Evolutionary conservation across 192 early-diverging fungal genomes (phyloP).

Genomic region (Entomortierella parvispora): DNA sequence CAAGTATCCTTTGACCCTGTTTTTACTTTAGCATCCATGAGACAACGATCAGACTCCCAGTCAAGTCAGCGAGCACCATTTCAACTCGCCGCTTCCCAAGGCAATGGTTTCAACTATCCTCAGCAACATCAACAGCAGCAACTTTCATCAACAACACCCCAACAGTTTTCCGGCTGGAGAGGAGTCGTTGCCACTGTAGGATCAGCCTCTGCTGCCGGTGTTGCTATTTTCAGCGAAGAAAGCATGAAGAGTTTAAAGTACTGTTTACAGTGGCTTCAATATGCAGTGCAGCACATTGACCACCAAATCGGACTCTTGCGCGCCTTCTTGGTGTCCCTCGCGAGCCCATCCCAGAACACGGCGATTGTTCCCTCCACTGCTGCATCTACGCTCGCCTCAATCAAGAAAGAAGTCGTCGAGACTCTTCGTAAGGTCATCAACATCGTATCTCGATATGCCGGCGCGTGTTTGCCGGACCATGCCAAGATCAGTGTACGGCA

Average conservation of each 20-base stretch:
- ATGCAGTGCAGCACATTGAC: constrained; percentile 79
- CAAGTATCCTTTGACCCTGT: background rate
- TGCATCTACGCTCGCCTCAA: constrained; percentile 56
- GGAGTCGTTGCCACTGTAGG: constrained; percentile 73
- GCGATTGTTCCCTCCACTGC: constrained; percentile 45
- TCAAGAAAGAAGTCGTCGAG: constrained; percentile 84
- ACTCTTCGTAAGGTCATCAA: constrained; percentile 89
- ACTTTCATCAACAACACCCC: constrained; percentile 12
- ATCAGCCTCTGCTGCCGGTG: constrained; percentile 73
- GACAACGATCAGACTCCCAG: constrained; percentile 45
- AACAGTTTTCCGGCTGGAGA: constrained; percentile 64
- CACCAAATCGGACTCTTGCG: constrained; percentile 73
- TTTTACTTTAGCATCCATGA: constrained; percentile 13
- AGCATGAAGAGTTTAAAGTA: constrained; percentile 88
- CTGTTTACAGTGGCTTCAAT: constrained; percentile 89
- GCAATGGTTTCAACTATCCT: constrained; percentile 42
- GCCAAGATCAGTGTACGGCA: constrained; percentile 81
- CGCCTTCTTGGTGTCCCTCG: constrained; percentile 62
- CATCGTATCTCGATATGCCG: constrained; percentile 87
- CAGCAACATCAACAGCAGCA: constrained; percentile 38
- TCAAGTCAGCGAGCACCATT: constrained; percentile 29
- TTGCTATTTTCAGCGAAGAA: constrained; percentile 88
- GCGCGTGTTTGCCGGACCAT: constrained; percentile 83
- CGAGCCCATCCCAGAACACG: constrained; percentile 33
- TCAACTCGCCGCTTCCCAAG: constrained; percentile 11